Evolutionary conservation across 1,139 yeast genomes (phyloP), one percentile per base, ranked within the genome.

Genomic region (Candida smagusa): DNA sequence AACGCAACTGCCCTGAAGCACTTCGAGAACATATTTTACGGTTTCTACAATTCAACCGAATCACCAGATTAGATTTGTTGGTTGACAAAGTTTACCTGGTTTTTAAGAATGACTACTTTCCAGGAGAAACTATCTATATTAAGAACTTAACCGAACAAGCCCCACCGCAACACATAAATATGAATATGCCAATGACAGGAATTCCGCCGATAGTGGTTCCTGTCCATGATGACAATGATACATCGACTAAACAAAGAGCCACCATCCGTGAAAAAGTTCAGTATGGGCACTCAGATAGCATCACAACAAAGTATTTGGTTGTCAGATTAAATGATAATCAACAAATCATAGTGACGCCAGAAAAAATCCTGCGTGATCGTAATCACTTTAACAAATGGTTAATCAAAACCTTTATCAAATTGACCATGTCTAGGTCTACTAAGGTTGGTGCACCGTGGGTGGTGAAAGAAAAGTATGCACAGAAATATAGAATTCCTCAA

Each of bases 381-480:
- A 84, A 85, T 45, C 77, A 84, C 41, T 90, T 89, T 63, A 90
- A 97, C 7, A 92, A 92, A 58, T 84, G 92, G 77, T 74, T 86
- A 42, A 84, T 92, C 30, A 84, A 90, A 58, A 86, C 96, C 0
- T 92, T 92, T 51, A 78, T 92, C 52, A 90, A 90, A 54, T 75
- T 89, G 50, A 81, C 96, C 5, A 79, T 92, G 50, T 74, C 87
- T 3, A 76, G 96, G 49, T 87, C 92, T 4, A 76, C 83, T 41
- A 85, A 85, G 69, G 74, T 84, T 31, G 97, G 97, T 2, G 95
- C 97, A 2, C 97, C 98, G 1, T 92, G 97, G 97, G 81, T 92
- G 12, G 95, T 92, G n/a, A 85, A 84, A 56, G 80, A 78, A 25
- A 81, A 82, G 48, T 88, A 79, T 56, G 85, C 85, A 2, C 69